Conservation (phyloP, 768 basidiomycete genomes). For the Lentinula boryana region DNA sequence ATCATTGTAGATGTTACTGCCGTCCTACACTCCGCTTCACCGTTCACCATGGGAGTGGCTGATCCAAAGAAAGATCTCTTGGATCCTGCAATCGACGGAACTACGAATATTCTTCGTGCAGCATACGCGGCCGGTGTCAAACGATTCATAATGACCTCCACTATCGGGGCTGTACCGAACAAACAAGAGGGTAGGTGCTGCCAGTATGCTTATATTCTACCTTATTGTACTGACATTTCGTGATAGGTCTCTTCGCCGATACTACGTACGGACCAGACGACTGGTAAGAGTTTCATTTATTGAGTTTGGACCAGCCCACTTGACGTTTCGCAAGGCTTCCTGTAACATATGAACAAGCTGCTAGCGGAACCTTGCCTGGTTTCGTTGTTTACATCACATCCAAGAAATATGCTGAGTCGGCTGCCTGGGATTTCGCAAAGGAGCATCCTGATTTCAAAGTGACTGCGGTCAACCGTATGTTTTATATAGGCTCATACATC, state of each 20-base stretch:
- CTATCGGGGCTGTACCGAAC: slow-evolving; percentile 9
- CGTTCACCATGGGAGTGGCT: slow-evolving; percentile 5
- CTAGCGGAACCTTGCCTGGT: slow-evolving; percentile 5
- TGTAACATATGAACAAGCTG: slow-evolving; percentile 12
- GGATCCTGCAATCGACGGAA: slow-evolving; percentile 18
- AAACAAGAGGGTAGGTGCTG: not conserved
- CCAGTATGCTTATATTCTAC: not conserved
- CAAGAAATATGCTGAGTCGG: slow-evolving; percentile 21
- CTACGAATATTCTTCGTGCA: slow-evolving; percentile 15
- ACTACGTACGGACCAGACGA: not conserved
- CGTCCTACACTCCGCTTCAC: slow-evolving; percentile 9
- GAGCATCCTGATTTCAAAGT: slow-evolving; percentile 19
- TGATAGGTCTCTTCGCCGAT: not conserved
- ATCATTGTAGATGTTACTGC: not conserved
- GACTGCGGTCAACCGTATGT: slow-evolving; percentile 13
- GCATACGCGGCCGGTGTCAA: slow-evolving; percentile 15
- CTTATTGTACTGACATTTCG: no score
- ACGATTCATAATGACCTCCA: slow-evolving; percentile 16
- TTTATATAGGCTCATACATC: not conserved
- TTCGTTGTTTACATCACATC: slow-evolving; percentile 16
- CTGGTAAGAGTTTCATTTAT: slow-evolving; percentile 1
- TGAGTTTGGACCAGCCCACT: not conserved
- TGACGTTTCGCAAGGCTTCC: slow-evolving; percentile 9
- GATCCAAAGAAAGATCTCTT: slow-evolving; percentile 15
- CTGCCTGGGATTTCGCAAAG: slow-evolving; percentile 20